Base-by-base conservation (phyloP, 257 asterid species). In the Nicotiana attenuata region DNA sequence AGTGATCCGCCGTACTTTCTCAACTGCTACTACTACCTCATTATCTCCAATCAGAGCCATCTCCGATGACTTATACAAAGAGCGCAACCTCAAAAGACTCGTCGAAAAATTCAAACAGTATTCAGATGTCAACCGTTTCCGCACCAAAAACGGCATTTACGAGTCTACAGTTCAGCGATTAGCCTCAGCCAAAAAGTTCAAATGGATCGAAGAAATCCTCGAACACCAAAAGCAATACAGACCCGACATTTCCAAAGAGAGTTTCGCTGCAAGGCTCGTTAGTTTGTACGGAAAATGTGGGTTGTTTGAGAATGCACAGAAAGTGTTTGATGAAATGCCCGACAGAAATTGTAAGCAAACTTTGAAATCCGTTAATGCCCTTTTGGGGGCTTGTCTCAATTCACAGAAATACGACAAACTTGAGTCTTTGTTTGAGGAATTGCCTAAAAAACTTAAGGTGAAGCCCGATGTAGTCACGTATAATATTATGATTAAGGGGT, bases 311-410 rank as follows among this genome's bases (percentile, higher is more conserved):
- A 55, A 87, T 63, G 91, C 93, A 33, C 76, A 67, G 82, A 82
- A 85, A 45, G 77, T 90, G 83, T 90, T 88, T 79, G 93, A 90
- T 45, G 91, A 87, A 87, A 88, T 90, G 88, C 84, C 90, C 8
- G 83, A 87, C 6, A n/a, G 78, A 35, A 80, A 85, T 53, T 85
- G 90, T 24, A 80, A 73, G 26, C 82, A 88, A 66, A 86, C 86
- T 53, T 84, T 85, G 35, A 81, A 80, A 66, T 86, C 91, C 19
- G 75, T 87, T 81, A 90, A 90, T 81, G 91, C 90, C 75, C 88
- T 90, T 66, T 83, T 90, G 80, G 83, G 87, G 0, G 93, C 93
- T 15, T 85, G 85, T 59, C 82, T 88, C 1, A 84, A 85, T 77
- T 85, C 93, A 2, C 41, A 86, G 4, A 83, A 81, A 11, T 65